These are phyloP conservation scores for Rehmannia glutinosa DNA, from an alignment of 257 asterid genomes.

Conservation along the genomic window DNA sequence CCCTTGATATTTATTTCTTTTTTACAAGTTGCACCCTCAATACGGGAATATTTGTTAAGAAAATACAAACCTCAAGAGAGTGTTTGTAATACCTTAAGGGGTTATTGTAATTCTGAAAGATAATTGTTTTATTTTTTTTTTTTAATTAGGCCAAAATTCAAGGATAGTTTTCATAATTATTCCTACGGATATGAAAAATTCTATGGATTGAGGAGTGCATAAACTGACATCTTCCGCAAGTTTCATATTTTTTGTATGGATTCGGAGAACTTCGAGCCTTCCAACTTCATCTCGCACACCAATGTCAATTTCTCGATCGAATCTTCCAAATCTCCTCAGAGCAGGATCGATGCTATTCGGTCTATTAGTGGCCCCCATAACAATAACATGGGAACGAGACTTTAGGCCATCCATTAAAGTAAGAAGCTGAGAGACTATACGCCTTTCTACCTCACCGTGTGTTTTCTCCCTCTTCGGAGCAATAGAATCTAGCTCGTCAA, in stretches of 20 bases:
- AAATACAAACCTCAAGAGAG: not conserved
- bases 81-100: not conserved
- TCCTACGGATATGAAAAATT: not conserved
- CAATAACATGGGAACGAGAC: conserved; percentile 43
- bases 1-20: too few relatives aligned
- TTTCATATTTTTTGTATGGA: conserved; percentile 46
- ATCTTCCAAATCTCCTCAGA: conserved; percentile 44
- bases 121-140: not conserved
- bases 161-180: not conserved
- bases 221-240: conserved; percentile 46
- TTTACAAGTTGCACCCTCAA: too few relatives aligned
- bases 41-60: not conserved
- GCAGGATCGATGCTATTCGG: conserved; percentile 43
- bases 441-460: conserved; percentile 47
- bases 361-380: conserved; percentile 44
- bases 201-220: not conserved
- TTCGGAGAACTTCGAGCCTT: conserved; percentile 39
- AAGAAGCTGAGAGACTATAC: conserved; percentile 46
- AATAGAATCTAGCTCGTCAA: conserved; percentile 44
- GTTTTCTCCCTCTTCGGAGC: conserved; percentile 55
- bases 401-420: conserved; percentile 49
- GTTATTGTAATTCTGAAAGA: not conserved
- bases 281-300: conserved; percentile 54
- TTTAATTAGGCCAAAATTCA: not conserved
- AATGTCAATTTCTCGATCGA: conserved; percentile 46